These are phyloP conservation scores for Oenanthe sinensis DNA, from an alignment of 129 eudicot species.

Conservation along the genomic window DNA sequence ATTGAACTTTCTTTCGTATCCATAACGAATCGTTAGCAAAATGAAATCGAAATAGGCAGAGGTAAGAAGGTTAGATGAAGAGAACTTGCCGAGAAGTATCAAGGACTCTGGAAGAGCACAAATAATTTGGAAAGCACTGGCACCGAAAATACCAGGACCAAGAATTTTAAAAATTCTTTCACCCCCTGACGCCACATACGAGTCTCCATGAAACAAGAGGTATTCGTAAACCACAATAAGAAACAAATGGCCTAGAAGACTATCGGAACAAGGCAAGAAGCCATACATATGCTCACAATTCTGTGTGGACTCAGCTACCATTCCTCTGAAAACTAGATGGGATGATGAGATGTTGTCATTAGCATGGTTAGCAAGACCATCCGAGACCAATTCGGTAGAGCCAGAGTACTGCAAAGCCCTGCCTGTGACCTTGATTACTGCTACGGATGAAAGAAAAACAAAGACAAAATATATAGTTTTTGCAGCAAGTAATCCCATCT, in stretches of 20 bases:
- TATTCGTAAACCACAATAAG: constrained; percentile 62
- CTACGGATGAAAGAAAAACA: constrained; percentile 15
- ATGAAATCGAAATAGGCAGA: neutral
- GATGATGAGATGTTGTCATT: constrained; percentile 8
- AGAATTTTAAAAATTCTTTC: constrained; percentile 68
- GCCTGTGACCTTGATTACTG: constrained; percentile 23
- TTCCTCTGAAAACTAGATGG: constrained; percentile 25
- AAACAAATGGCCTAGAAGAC: constrained; percentile 46
- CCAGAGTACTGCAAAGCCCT: constrained; percentile 14
- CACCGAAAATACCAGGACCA: constrained; percentile 87
- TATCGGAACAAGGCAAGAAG: constrained; percentile 69
- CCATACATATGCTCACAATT: constrained; percentile 75
- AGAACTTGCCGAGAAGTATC: constrained; percentile 48
- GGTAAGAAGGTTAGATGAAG: neutral
- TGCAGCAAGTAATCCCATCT: constrained; percentile 7
- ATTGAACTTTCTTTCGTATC: neutral
- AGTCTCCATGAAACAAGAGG: constrained; percentile 55
- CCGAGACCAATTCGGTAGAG: constrained; percentile 27
- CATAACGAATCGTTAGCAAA: neutral
- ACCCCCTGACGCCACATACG: constrained; percentile 58
- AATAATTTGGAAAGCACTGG: constrained; percentile 66
- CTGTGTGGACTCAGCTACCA: constrained; percentile 17
- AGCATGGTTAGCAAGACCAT: constrained; percentile 32
- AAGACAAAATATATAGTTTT: neutral
- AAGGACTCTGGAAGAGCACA: constrained; percentile 68